Percentiles rank a stretch among this genome's conserved stretches.
phyloP scores from a whole-genome alignment of 2,329 filamentous ascomycete species.

The Paraphoma sp. region DNA sequence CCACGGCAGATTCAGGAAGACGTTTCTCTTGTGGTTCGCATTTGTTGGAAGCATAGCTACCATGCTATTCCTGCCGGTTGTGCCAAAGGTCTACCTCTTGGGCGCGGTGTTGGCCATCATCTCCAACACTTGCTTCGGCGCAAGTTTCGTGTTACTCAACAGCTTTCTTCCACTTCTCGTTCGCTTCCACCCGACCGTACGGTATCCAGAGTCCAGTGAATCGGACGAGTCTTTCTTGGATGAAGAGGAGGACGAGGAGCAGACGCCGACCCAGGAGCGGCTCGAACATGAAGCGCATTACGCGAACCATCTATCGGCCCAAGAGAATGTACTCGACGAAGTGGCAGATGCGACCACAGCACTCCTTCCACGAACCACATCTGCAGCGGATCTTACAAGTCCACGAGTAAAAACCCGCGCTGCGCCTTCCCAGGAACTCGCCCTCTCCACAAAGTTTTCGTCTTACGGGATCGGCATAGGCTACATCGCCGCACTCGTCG shows the following conservation, averaged over 20 bases:
- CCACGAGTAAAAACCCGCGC: conserved; percentile 36
- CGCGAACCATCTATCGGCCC: conserved; percentile 32
- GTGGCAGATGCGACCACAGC: conserved; percentile 45
- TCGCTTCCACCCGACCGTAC: conserved; percentile 74
- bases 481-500: conserved; percentile 82
- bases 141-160: conserved; percentile 93
- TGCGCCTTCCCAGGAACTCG: conserved; percentile 70
- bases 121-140: conserved; percentile 92
- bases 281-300: conserved; percentile 33
- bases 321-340: conserved; percentile 34
- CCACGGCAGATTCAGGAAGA: conserved; percentile 87
- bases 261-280: conserved; percentile 22
- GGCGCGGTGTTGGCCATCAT: conserved; percentile 86
- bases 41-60: conserved; percentile 80
- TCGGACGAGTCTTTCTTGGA: conserved; percentile 25
- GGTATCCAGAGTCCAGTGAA: conserved; percentile 37
- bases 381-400: conserved; percentile 36
- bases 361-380: conserved; percentile 40
- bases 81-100: conserved; percentile 76
- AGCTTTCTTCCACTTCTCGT: conserved; percentile 93
- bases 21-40: conserved; percentile 83
- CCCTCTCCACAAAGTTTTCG: conserved; percentile 87
- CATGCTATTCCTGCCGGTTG: conserved; percentile 86
- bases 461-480: conserved; percentile 93
- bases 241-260: conserved; percentile 38